phyloP scores from a whole-genome alignment of 345 rosid species.

The Citrus unshiu region DNA sequence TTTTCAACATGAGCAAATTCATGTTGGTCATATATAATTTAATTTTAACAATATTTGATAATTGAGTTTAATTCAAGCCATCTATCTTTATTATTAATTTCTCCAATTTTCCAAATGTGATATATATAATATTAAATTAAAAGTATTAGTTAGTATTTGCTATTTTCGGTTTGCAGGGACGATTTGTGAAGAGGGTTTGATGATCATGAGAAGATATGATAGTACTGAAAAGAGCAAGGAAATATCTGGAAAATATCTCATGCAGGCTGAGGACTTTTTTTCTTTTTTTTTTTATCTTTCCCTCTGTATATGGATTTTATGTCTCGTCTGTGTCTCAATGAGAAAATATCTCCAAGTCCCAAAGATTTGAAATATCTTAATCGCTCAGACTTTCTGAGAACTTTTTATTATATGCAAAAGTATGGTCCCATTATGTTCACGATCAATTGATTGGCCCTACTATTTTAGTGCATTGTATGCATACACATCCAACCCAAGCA shows the following conservation, averaged over 20 bases:
- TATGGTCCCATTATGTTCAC: background rate
- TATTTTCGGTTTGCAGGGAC: slow-evolving; percentile 39
- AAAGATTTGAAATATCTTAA: slow-evolving; percentile 1
- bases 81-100: too few species aligned
- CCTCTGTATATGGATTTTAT: background rate
- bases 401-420: background rate
- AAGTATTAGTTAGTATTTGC: background rate
- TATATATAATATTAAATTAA: too few species aligned
- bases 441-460: background rate
- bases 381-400: background rate
- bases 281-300: background rate
- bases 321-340: background rate
- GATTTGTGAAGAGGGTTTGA: slow-evolving; percentile 46
- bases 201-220: slow-evolving; percentile 6
- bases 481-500: background rate
- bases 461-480: background rate
- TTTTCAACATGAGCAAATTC: too few species aligned
- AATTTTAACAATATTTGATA: background rate
- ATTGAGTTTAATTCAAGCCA: background rate
- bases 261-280: background rate
- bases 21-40: too few species aligned
- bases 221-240: background rate
- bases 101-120: too few species aligned
- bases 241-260: slow-evolving; percentile 27
- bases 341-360: background rate